Evolutionary conservation across 1,284 basidiomycete genomes (phyloP).

Genomic region (Volvariella volvacea): DNA sequence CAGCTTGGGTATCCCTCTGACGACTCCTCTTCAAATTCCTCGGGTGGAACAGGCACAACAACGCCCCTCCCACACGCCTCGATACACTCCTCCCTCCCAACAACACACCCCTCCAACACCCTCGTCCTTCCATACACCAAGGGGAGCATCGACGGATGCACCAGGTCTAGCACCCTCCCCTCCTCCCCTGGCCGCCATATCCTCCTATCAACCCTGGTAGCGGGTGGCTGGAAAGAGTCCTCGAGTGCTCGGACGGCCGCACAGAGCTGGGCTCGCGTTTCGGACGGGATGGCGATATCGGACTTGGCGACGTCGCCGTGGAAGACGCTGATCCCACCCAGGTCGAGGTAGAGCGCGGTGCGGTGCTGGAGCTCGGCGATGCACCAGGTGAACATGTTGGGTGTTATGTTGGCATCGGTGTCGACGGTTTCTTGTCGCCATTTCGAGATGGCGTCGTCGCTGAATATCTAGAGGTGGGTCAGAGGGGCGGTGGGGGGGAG

Average conservation of each 20-base stretch:
- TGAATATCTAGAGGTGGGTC: conserved; percentile 1
- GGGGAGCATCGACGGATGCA: conserved; percentile 19
- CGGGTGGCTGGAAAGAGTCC: conserved; percentile 3
- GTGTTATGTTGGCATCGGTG: conserved; percentile 4
- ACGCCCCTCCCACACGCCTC: conserved; percentile 14
- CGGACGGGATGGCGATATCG: conserved; percentile 3
- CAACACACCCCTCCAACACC: conserved; percentile 11
- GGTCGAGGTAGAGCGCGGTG: conserved; percentile 6
- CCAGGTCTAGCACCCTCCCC: conserved; percentile 11
- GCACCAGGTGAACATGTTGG: conserved; percentile 9
- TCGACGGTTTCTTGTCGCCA: not conserved
- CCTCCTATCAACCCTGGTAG: conserved; percentile 5
- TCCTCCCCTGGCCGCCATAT: conserved; percentile 10
- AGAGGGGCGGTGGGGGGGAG: not conserved
- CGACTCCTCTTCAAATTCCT: too few relatives aligned
- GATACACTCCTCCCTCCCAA: conserved; percentile 15
- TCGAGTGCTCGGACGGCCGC: conserved; percentile 6
- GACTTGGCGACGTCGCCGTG: conserved; percentile 12
- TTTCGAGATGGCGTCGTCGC: not conserved
- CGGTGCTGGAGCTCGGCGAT: conserved; percentile 11
- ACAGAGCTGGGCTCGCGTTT: conserved; percentile 1
- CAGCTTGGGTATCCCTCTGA: too few relatives aligned
- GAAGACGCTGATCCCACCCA: conserved; percentile 7
- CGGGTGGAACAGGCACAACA: conserved; percentile 8
- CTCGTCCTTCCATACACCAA: conserved; percentile 25